A percentile compares a stretch with the other conserved stretches of the same genome.
These are phyloP conservation scores for Neolentinus lepideus DNA, from an alignment of 1,284 basidiomycete species.

Conservation along the genomic window DNA sequence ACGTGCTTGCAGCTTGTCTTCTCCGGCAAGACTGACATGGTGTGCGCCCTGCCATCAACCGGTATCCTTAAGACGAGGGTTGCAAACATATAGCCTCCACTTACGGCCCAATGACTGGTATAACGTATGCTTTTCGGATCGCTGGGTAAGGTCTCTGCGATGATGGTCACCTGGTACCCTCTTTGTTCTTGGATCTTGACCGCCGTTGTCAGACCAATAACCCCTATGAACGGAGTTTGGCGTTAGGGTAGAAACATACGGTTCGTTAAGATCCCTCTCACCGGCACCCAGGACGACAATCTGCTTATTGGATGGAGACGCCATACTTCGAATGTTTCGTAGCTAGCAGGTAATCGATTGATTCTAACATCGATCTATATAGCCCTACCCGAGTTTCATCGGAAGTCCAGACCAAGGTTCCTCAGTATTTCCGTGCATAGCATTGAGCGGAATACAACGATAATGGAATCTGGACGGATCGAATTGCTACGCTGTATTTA, in stretches of 20 bases:
- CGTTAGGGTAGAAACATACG: constrained; percentile 6
- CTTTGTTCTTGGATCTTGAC: constrained; percentile 53
- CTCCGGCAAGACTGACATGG: constrained; percentile 50
- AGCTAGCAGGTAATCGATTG: no score
- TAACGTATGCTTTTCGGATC: constrained; percentile 64
- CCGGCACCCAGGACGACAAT: constrained; percentile 2
- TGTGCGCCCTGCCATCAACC: constrained; percentile 49
- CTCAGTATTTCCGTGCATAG: no score
- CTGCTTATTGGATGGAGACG: background rate
- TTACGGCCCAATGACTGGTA: constrained; percentile 73
- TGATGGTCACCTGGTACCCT: constrained; percentile 50
- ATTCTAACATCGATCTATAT: no score
- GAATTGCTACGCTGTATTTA: no score
- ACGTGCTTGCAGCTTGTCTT: constrained; percentile 46
- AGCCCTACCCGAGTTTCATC: no score
- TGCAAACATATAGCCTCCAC: constrained; percentile 18
- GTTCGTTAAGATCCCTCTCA: background rate
- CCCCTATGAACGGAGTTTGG: constrained; percentile 38
- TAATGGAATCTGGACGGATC: no score
- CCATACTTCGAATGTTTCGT: background rate
- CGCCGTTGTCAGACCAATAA: constrained; percentile 67
- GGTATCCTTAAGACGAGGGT: background rate
- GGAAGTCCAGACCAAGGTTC: no score
- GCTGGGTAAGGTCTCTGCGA: constrained; percentile 60
- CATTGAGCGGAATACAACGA: no score